Evolutionary conservation across 805 yeast species (phyloP).

Genomic region (Cyberlindnera maclurae): DNA sequence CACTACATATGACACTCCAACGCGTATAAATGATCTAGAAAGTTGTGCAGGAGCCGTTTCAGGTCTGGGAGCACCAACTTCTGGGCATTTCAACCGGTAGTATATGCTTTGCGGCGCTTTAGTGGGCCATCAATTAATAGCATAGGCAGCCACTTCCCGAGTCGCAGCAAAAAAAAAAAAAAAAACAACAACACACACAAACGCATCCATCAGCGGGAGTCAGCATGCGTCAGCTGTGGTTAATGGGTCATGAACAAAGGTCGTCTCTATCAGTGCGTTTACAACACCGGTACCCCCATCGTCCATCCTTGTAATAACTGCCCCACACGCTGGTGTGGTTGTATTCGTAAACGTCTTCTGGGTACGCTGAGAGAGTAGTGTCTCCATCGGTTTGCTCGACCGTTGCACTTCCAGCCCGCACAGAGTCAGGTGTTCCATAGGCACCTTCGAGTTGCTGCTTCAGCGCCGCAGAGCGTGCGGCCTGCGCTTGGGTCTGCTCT

Average conservation of each 20-base stretch:
- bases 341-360: constrained; percentile 31
- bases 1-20: too few relatives aligned
- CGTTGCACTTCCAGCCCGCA: neutral
- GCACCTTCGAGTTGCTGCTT: constrained; percentile 22
- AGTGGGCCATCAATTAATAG: too few relatives aligned
- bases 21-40: too few relatives aligned
- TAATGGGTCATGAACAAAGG: constrained; percentile 25
- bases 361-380: constrained; percentile 23
- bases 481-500: constrained; percentile 26
- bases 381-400: constrained; percentile 10
- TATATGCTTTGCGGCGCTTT: too few relatives aligned
- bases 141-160: too few relatives aligned
- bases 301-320: constrained; percentile 33
- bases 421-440: constrained; percentile 4
- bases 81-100: too few relatives aligned
- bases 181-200: too few relatives aligned
- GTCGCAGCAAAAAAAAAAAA: too few relatives aligned
- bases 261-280: constrained; percentile 27
- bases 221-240: too few relatives aligned
- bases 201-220: too few relatives aligned
- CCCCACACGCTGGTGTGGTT: constrained; percentile 39
- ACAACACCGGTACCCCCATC: constrained; percentile 41
- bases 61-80: too few relatives aligned
- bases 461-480: constrained; percentile 23
- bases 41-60: too few relatives aligned